Base-by-base conservation (phyloP, 2,329 filamentous ascomycete species). In the Ascocoryne sarcoides region DNA sequence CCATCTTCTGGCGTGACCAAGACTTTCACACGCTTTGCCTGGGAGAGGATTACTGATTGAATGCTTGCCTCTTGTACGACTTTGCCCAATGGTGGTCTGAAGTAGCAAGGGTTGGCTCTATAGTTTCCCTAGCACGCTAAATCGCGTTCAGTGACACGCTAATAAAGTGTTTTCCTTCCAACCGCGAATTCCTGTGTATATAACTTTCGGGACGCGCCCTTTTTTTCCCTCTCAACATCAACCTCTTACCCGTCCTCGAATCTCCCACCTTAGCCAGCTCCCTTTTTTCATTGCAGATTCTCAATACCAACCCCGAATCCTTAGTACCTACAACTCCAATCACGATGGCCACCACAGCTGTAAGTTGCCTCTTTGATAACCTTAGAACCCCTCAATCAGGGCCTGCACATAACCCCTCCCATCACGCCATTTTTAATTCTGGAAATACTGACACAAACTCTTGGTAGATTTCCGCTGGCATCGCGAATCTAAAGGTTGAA, bases 391-490 rank as follows among this genome's bases (percentile, higher is more conserved):
- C 31, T 32, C 16, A 14, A 14, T 9, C n/a, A n/a, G n/a, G n/a
- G n/a, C 31, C 31, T 32, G 31, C 16, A 14, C 31, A 17, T 14
- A 17, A 32, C 12, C n/a, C 16, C 31, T 14, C 43, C 60, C 56
- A 55, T 43, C 47, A 39, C 41, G 40, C 50, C 45, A 10, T 35
- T n/a, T 35, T 16, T 26, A 26, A 7, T 26, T 26, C 12, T 12
- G 7, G 7, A 60, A 57, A 47, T 43, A 49, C 55, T 57, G 54
- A 56, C 61, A 36, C 28, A 54, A 43, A 40, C 37, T 46, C 41
- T 36, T 36, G 34, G 50, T 62, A 96, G 90, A 83, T 83, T 70
- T 84, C 88, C 58, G 81, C 85, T 59, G 87, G 80, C 57, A 82
- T 96, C 60, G 81, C 92, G 79, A 79, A 81, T 66, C 65, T 73